These are phyloP conservation scores for Ceratocystis cacaofunesta DNA, from an alignment of 2,329 filamentous ascomycete genomes.

Conservation along the genomic window DNA sequence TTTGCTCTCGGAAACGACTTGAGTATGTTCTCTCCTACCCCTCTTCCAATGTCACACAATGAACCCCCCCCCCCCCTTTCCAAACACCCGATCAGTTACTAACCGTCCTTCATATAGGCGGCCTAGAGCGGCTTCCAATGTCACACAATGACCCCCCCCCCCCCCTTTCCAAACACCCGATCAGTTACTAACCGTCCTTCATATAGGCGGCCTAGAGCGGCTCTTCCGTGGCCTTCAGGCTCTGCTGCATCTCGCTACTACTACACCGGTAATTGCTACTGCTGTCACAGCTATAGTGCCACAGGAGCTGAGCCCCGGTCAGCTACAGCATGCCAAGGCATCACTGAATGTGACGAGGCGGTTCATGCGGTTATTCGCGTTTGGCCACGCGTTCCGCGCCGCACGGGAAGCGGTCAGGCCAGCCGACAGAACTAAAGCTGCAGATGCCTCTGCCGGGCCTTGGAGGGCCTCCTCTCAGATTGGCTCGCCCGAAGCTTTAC, in stretches of 20 bases:
- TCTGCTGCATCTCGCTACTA: constrained; percentile 33
- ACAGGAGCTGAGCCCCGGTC: constrained; percentile 15
- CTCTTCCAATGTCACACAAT: neutral
- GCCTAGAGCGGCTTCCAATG: constrained; percentile 38
- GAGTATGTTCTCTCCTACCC: constrained; percentile 24
- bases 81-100: constrained; percentile 36
- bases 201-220: constrained; percentile 45
- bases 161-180: constrained; percentile 29
- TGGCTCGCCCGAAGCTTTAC: constrained; percentile 21
- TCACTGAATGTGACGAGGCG: constrained; percentile 39
- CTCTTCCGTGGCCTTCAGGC: constrained; percentile 44
- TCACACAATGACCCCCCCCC: neutral
- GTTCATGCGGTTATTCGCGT: constrained; percentile 54
- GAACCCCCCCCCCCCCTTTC: neutral
- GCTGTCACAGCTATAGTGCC: constrained; percentile 19
- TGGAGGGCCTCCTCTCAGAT: neutral
- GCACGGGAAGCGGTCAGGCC: constrained; percentile 19
- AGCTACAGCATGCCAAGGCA: constrained; percentile 26
- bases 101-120: constrained; percentile 29
- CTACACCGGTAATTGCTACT: constrained; percentile 29
- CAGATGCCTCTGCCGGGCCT: neutral
- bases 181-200: constrained; percentile 28
- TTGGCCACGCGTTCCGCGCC: constrained; percentile 41
- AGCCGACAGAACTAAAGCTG: neutral
- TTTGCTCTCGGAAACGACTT: constrained; percentile 34